Evolutionary conservation across 2,329 filamentous ascomycete genomes (phyloP), one percentile per base, ranked within the genome.

Genomic region (Aspergillus pseudotamarii): DNA sequence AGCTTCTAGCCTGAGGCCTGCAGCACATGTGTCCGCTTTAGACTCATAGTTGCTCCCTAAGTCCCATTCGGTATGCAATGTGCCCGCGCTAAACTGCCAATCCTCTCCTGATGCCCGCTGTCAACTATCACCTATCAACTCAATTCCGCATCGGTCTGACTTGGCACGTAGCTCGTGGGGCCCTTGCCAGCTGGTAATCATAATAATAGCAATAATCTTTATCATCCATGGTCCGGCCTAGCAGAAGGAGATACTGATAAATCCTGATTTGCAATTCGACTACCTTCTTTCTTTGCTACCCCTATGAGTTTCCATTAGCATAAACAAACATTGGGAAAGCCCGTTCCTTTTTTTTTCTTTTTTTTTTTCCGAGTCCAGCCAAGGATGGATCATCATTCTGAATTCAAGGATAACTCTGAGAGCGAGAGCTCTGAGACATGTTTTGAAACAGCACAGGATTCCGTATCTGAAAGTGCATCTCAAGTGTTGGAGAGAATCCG

Each of bases 1-100:
- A n/a, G n/a, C 41, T n/a, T 26, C n/a, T 56, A 54, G 64, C 64
- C 64, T 66, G 41, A 66, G 64, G 64, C 64, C 53, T 28, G 34
- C 32, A 55, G 51, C n/a, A 12, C 6, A 55, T 55, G 51, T 38
- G 30, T 21, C 51, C 60, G 36, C 57, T 58, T 59, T 41, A 34
- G 55, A 48, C 50, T 36, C 30, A 38, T 55, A 55, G 51, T 11
- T 41, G 21, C 28, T 34, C 21, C 36, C 21, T 51, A 38, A 38
- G 51, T 38, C n/a, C 34, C n/a, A 36, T 36, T 30, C 4, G n/a
- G n/a, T 23, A 55, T 55, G 51, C 34, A 36, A 36, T 38, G 26
- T 19, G 21, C 26, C 23, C 51, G 36, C 51, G 51, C 51, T 55
- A 55, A 55, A 55, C 38, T 55, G 51, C n/a, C 51, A 55, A 55